phyloP scores from a whole-genome alignment of 2,329 filamentous ascomycete species.

The Ceratocystis albifundus region DNA sequence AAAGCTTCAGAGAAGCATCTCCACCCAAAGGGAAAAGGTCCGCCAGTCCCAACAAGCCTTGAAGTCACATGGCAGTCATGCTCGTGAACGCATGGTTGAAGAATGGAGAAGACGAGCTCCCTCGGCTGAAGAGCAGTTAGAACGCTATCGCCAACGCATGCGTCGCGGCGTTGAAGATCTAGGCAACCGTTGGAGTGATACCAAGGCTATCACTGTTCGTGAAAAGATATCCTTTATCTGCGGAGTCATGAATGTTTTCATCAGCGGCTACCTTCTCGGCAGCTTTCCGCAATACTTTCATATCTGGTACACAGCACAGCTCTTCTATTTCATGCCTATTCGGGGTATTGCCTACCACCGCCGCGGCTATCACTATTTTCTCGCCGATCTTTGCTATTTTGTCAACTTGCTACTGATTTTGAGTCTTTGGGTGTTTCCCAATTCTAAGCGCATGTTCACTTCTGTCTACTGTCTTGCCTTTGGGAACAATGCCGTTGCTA shows the following conservation, averaged over 20 bases:
- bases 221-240: conserved; percentile 96
- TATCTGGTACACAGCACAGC: conserved; percentile 78
- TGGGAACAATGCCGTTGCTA: conserved; percentile 93
- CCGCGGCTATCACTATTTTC: conserved; percentile 90
- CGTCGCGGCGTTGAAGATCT: conserved; percentile 78
- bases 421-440: conserved; percentile 80
- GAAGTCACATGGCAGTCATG: conserved; percentile 61
- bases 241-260: conserved; percentile 92
- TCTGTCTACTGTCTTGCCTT: conserved; percentile 84
- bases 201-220: conserved; percentile 71
- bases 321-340: conserved; percentile 94
- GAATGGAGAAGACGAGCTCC: conserved; percentile 83
- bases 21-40: conserved; percentile 73
- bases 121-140: conserved; percentile 80
- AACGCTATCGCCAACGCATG: conserved; percentile 83
- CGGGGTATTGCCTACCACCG: conserved; percentile 83
- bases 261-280: conserved; percentile 88
- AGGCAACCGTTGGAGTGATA: conserved; percentile 75
- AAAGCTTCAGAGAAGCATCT: conserved; percentile 73
- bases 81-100: conserved; percentile 81
- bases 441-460: conserved; percentile 83
- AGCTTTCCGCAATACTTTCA: conserved; percentile 78
- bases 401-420: conserved; percentile 78
- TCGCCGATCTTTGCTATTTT: conserved; percentile 96
- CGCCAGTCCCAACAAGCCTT: conserved; percentile 70